Conservation (phyloP, 805 yeast genomes). For the Starmerella sirachaensis region DNA sequence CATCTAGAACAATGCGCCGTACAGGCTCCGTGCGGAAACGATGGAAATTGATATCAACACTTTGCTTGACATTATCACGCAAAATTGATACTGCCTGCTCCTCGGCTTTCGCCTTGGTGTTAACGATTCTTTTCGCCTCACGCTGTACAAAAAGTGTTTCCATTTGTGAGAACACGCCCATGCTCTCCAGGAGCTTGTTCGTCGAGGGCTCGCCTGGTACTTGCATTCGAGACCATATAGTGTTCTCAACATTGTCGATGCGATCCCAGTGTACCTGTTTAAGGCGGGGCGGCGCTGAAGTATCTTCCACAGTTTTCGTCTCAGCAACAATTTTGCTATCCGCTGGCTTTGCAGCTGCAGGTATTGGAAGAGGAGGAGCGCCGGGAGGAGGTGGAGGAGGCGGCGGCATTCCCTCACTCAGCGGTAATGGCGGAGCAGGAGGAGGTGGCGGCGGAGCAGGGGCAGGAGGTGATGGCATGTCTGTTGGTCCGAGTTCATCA, state of each 20-base stretch:
- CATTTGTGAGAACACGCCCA: conserved; percentile 73
- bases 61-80: conserved; percentile 81
- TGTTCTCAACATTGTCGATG: conserved; percentile 67
- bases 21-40: conserved; percentile 52
- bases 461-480: conserved; percentile 13
- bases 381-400: conserved; percentile 27
- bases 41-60: conserved; percentile 87
- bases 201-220: conserved; percentile 42
- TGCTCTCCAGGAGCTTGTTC: conserved; percentile 52
- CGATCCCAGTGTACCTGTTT: conserved; percentile 98
- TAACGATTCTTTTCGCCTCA: conserved; percentile 41
- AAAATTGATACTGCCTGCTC: conserved; percentile 54
- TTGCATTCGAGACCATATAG: conserved; percentile 56
- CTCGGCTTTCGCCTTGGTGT: conserved; percentile 33
- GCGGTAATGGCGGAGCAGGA: conserved; percentile 31
- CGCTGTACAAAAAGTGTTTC: conserved; percentile 82
- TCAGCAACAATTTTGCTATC: conserved; percentile 25
- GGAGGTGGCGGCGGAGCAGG: conserved; percentile 26
- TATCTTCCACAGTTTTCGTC: not conserved
- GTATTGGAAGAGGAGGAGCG: conserved; percentile 26
- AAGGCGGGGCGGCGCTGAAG: conserved; percentile 31
- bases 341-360: conserved; percentile 21
- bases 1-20: conserved; percentile 53
- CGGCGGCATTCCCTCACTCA: conserved; percentile 13
- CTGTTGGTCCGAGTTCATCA: conserved; percentile 6